Base-by-base conservation (phyloP, 2,329 filamentous ascomycete genomes). In the Paecilomyces niveus region DNA sequence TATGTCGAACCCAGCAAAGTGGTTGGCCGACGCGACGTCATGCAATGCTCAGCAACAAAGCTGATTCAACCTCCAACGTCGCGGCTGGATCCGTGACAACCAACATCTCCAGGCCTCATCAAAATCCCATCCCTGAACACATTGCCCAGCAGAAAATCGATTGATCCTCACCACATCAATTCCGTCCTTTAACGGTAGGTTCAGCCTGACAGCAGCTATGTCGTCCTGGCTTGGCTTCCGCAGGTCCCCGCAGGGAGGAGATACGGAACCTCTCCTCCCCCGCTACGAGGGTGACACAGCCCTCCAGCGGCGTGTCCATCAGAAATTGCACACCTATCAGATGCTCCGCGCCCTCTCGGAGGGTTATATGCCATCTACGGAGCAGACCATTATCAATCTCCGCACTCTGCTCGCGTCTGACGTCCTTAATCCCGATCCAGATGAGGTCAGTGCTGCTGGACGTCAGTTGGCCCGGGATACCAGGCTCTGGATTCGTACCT, bases 321-420 rank as follows among this genome's bases (percentile, higher is more conserved):
- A 93, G 73, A 97, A 96, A 80, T 83, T 97, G 61, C 93, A 96
- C 76, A 88, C 88, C 26, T 97, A 96, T 71, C 91, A 96, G 79
- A 96, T 96, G 88, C 72, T 92, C 29, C 84, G 89, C 56, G 93
- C 93, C 57, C 73, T 97, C 9, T 84, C 84, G 1, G 85, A 90
- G 68, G 93, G 93, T 5, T 97, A 87, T 74, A 92, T 97, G 89
- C 93, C 93, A 53, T 94, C 90, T 5, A 97, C 89, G 10, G 88
- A 94, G 65, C 93, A 97, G 72, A 70, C 83, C 64, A 88, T 94
- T 67, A 79, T 87, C 70, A 92, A 95, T 64, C 79, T 97, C 2
- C 86, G 90, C 64, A 90, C 88, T 2, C 76, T 97, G 1, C 80
- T 96, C 8, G 85, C 89, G 3, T 86, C 89, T 33, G 89, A 93